Evolutionary conservation across 2,329 filamentous ascomycete species (phyloP).

Genomic region (Venturia effusa): DNA sequence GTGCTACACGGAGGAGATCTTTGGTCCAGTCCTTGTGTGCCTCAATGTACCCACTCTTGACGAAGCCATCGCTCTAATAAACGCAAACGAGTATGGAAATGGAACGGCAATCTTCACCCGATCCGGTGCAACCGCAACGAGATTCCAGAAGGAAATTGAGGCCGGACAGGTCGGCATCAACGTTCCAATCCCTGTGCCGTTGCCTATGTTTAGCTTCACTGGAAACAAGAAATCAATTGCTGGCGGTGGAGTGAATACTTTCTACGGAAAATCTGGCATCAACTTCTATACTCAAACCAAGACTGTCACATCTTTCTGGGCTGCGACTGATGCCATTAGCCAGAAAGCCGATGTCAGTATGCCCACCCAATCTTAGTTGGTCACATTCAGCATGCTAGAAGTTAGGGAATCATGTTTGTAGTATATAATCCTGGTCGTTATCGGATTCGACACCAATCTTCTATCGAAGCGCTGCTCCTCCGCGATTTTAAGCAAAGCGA

Average conservation of each 20-base stretch:
- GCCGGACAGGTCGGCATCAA: slow-evolving; percentile 82
- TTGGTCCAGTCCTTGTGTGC: slow-evolving; percentile 74
- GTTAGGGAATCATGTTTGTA: too few relatives aligned
- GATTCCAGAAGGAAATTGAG: slow-evolving; percentile 72
- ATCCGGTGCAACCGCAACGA: slow-evolving; percentile 64
- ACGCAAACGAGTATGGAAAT: slow-evolving; percentile 79
- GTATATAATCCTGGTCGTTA: too few relatives aligned
- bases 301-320: slow-evolving; percentile 93
- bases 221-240: slow-evolving; percentile 79
- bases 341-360: slow-evolving; percentile 82
- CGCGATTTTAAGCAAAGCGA: too few relatives aligned
- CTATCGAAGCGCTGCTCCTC: too few relatives aligned
- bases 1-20: slow-evolving; percentile 80
- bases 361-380: slow-evolving; percentile 51
- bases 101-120: slow-evolving; percentile 76
- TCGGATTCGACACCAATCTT: too few relatives aligned
- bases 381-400: background rate
- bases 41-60: slow-evolving; percentile 68
- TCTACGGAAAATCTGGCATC: slow-evolving; percentile 87
- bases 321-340: slow-evolving; percentile 69
- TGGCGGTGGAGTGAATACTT: slow-evolving; percentile 83
- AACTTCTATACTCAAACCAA: slow-evolving; percentile 79
- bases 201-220: slow-evolving; percentile 55
- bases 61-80: slow-evolving; percentile 72
- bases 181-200: slow-evolving; percentile 59